phyloP scores from a whole-genome alignment of 148 eudicot genomes.

The Heliosperma pusillum region DNA sequence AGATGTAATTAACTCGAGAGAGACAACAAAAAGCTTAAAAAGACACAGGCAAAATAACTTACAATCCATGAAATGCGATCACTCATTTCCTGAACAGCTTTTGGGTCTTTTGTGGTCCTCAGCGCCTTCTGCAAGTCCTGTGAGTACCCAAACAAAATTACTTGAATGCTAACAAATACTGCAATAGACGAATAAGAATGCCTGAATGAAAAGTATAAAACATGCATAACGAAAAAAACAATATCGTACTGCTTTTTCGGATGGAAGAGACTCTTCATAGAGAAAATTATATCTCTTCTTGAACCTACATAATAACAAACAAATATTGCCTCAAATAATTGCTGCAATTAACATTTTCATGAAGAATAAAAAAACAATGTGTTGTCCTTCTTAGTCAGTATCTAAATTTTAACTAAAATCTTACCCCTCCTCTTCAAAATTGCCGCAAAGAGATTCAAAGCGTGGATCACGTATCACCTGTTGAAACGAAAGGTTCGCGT shows the following conservation, averaged over 20 bases:
- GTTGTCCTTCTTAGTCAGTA: no score
- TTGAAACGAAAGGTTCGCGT: slow-evolving; percentile 8
- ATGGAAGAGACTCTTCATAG: slow-evolving; percentile 63
- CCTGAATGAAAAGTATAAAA: not conserved
- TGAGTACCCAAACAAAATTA: slow-evolving; percentile 17
- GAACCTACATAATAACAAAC: slow-evolving; percentile 48
- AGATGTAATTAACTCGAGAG: not conserved
- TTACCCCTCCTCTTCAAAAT: slow-evolving; percentile 70
- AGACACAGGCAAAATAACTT: slow-evolving; percentile 27
- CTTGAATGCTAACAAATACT: slow-evolving; percentile 14
- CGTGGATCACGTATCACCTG: slow-evolving; percentile 91
- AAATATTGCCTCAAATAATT: slow-evolving; percentile 4
- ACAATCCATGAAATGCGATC: slow-evolving; percentile 57
- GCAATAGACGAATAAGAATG: not conserved
- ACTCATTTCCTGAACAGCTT: slow-evolving; percentile 43
- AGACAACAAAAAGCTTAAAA: not conserved
- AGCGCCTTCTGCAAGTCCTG: slow-evolving; percentile 60
- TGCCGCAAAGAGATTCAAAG: slow-evolving; percentile 82
- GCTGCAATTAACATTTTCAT: not conserved
- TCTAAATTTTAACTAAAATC: not conserved
- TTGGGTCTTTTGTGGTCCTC: slow-evolving; percentile 59
- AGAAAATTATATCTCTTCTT: slow-evolving; percentile 78
- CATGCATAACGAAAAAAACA: no score
- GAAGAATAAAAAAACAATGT: no score
- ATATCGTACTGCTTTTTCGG: slow-evolving; percentile 66